phyloP scores from a whole-genome alignment of 768 basidiomycete species.

The Pleurotus tuoliensis region DNA sequence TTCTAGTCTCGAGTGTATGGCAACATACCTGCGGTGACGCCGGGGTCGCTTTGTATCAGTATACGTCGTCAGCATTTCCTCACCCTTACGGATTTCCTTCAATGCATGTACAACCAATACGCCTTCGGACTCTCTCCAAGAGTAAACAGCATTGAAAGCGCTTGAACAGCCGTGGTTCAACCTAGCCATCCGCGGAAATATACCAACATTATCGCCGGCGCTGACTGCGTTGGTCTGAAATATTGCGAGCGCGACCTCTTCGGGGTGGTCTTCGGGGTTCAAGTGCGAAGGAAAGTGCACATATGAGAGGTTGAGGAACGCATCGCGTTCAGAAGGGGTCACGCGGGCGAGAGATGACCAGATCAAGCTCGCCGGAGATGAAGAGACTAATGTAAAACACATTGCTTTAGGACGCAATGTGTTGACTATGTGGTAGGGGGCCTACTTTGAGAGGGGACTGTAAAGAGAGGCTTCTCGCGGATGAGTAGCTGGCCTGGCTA shows the following conservation, averaged over 20 bases:
- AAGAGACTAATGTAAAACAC: slow-evolving; percentile 27
- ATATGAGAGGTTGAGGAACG: slow-evolving; percentile 55
- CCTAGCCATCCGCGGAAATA: slow-evolving; percentile 67
- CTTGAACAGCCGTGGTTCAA: slow-evolving; percentile 67
- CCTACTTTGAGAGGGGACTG: slow-evolving; percentile 47
- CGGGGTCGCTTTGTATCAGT: slow-evolving; percentile 52
- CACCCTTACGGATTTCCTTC: slow-evolving; percentile 46
- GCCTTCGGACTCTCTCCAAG: slow-evolving; percentile 48
- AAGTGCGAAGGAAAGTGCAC: slow-evolving; percentile 44
- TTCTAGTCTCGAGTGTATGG: not conserved
- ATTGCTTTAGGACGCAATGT: not conserved
- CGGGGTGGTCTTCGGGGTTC: slow-evolving; percentile 30
- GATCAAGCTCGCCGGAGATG: slow-evolving; percentile 45
- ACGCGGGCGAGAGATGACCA: slow-evolving; percentile 29
- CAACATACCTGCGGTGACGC: slow-evolving; percentile 44
- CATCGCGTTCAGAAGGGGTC: slow-evolving; percentile 26
- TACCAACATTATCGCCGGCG: slow-evolving; percentile 47
- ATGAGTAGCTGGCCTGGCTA: slow-evolving; percentile 61
- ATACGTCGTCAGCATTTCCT: slow-evolving; percentile 65
- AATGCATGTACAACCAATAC: slow-evolving; percentile 55
- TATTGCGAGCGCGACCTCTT: slow-evolving; percentile 55
- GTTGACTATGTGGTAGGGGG: slow-evolving; percentile 4
- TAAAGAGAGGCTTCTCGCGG: slow-evolving; percentile 51
- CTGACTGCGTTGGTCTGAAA: slow-evolving; percentile 66
- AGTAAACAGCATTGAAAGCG: slow-evolving; percentile 66